Evolutionary conservation across 2,329 filamentous ascomycete genomes (phyloP).

Genomic region (Clonostachys rhizophaga): DNA sequence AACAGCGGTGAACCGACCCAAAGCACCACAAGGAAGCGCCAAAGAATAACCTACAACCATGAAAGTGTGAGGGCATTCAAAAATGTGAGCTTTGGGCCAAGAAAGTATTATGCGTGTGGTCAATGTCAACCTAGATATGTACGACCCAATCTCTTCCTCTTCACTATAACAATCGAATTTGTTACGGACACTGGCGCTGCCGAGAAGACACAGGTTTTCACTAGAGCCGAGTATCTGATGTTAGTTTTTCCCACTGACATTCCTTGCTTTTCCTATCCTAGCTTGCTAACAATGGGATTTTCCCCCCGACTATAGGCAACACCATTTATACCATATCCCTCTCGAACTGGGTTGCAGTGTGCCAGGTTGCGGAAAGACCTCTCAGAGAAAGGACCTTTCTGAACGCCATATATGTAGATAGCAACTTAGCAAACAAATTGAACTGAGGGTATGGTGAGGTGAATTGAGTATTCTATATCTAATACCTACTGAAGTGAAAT

Average conservation of each 20-base stretch:
- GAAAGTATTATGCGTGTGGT: constrained; percentile 40
- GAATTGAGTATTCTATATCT: not conserved
- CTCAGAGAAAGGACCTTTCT: constrained; percentile 54
- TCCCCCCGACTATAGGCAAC: constrained; percentile 35
- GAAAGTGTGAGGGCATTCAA: no score
- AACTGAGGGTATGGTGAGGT: no score
- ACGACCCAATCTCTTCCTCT: not conserved
- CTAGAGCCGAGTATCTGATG: constrained; percentile 58
- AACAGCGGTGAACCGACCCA: no score
- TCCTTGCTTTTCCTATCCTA: no score
- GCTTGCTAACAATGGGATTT: not conserved
- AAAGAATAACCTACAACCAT: no score
- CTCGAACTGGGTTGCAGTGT: constrained; percentile 46
- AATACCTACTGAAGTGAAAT: constrained; percentile 1
- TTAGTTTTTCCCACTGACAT: constrained; percentile 17
- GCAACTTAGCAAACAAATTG: constrained; percentile 15
- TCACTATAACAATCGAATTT: not conserved
- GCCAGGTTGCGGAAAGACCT: constrained; percentile 51
- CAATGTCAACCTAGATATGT: constrained; percentile 41
- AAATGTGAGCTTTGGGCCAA: constrained; percentile 22
- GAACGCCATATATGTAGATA: constrained; percentile 49
- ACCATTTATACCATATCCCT: constrained; percentile 54
- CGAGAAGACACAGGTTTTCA: constrained; percentile 44
- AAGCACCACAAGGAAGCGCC: no score
- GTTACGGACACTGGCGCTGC: not conserved